Evolutionary conservation across 768 basidiomycete species (phyloP), one percentile per base, ranked within the genome.

Genomic region (Phaffia australis): DNA sequence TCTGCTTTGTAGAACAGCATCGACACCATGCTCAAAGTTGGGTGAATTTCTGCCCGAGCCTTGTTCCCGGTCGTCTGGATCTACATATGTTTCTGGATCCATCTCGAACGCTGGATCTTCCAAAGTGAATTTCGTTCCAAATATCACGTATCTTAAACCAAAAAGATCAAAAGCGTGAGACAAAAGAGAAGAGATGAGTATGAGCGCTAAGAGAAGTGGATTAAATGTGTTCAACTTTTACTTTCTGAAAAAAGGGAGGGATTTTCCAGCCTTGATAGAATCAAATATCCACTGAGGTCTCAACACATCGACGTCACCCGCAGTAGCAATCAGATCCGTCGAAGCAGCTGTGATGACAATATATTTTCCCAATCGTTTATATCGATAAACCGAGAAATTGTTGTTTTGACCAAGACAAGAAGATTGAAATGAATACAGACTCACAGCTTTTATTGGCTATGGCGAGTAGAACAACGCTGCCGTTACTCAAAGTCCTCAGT

Each of bases 261-360:
- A 78, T 65, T 81, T 78, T 15, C 80, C 81, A 32, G 78, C 77
- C 6, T 80, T 79, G n/a, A 93, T 80, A 27, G 86, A 92, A 72
- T 91, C 88, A 48, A 80, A 73, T 63, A 98, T 79, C 91, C 92
- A 98, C 32, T 81, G 77, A 0, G 93, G 89, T 64, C 81, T 84
- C 67, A 61, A 27, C 21, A 61, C 50, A 23, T 61, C 60, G 60
- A 65, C 64, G 2, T 35, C 42, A 15, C 47, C 64, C 5, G 29
- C 19, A 1, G 30, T 51, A 7, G 25, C 25, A 11, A 65, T 50
- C 2, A n/a, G 18, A 23, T 65, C 59, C 8, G 64, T 65, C 15
- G 2, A 14, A 16, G 64, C 64, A 8, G 59, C 64, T 65, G 47
- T 18, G 35, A 42, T 42, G 6, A 11, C 11, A 42, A 42, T n/a